Percentiles rank a stretch among this genome's conserved stretches.
phyloP scores from a whole-genome alignment of 371 early-diverging fungal species.

The Blyttiomyces sp. region DNA sequence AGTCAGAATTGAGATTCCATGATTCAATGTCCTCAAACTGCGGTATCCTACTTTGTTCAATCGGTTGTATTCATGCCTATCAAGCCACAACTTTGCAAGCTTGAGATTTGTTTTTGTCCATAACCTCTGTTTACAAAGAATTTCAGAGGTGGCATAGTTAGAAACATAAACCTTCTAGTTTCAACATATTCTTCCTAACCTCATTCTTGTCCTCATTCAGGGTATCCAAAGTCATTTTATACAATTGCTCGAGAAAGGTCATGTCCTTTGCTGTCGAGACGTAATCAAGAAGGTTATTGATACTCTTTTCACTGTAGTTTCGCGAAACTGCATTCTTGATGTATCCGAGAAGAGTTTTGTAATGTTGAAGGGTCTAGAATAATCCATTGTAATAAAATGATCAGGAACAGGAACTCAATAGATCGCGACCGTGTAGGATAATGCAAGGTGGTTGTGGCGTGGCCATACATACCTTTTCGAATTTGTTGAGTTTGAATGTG shows the following conservation, averaged over 20 bases:
- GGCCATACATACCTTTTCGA: slow-evolving; percentile 54
- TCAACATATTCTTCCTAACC: slow-evolving; percentile 21
- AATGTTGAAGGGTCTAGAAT: slow-evolving; percentile 68
- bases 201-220: slow-evolving; percentile 82
- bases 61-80: slow-evolving; percentile 72
- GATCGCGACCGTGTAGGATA: background rate
- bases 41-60: slow-evolving; percentile 52
- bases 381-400: background rate
- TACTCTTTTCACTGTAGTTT: slow-evolving; percentile 93
- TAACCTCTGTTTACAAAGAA: slow-evolving; percentile 53
- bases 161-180: background rate
- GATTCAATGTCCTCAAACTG: background rate
- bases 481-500: slow-evolving; percentile 63
- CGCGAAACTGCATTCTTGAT: slow-evolving; percentile 79
- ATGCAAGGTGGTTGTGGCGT: background rate
- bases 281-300: slow-evolving; percentile 90
- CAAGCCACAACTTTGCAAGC: slow-evolving; percentile 85
- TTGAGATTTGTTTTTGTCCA: slow-evolving; percentile 91
- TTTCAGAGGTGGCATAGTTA: background rate
- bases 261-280: slow-evolving; percentile 72
- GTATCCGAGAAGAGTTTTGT: slow-evolving; percentile 74
- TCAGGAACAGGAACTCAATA: background rate
- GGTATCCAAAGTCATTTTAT: slow-evolving; percentile 70
- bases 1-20: too few relatives aligned
- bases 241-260: slow-evolving; percentile 79